Evolutionary conservation across 2,329 filamentous ascomycete genomes (phyloP), one percentile per base, ranked within the genome.

Genomic region (Monilinia laxa): DNA sequence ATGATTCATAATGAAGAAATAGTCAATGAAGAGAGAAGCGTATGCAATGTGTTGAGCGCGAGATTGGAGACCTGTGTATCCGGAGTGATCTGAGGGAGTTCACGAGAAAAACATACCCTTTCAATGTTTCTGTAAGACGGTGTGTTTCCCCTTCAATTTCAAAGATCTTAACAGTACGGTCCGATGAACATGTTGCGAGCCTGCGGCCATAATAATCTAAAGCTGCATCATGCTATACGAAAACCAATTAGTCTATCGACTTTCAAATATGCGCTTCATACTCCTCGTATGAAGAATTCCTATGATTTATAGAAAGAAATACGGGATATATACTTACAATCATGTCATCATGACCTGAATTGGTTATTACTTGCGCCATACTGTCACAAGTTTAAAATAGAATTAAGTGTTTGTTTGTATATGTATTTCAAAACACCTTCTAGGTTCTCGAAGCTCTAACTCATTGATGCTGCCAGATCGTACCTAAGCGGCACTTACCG

Each of bases 131-230:
- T 45, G 92, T 86, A 74, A 98, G 82, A 71, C 91, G 87, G 80
- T 99, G 94, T 73, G 90, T 86, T 74, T 98, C 93, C 75, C 93
- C 92, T 76, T 98, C 94, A 66, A 99, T 90, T 80, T 99, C 95
- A 77, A 97, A 99, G 77, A 99, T 98, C 83, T 98, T 98, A 83
- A 99, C 96, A 58, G 94, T 98, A 78, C 95, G 93, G 81, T 99
- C 95, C 72, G 94, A 97, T 47, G 93, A 97, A 81, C 95, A 98
- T 72, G 95, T 99, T 70, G 95, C 95, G 74, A 99, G 87, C 77
- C 94, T 90, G 73, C 95, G 89, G 76, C 95, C 95, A 80, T 98
- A 99, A 84, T 98, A 99, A 80, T 99, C 95, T 77, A 99, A 89
- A 72, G 96, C 94, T 71, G 95, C 95, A 86, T 99, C 95, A 80